Evolutionary conservation across 148 eudicot genomes (phyloP).

Genomic region (Silene uniflora): DNA sequence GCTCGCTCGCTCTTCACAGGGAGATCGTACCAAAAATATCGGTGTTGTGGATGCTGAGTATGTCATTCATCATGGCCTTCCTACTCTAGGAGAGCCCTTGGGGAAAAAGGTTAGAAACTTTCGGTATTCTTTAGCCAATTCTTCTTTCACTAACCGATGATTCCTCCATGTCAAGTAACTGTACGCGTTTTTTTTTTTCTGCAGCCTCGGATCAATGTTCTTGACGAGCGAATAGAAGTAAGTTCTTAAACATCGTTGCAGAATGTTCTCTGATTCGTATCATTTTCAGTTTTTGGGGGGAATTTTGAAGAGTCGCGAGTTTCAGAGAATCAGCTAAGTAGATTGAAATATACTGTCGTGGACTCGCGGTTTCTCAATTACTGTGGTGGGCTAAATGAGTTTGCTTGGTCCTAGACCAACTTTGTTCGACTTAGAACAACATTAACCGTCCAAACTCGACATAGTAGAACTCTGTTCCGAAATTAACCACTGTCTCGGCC

Average conservation of each 20-base stretch:
- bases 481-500: background rate
- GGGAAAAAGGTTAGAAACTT: conserved; percentile 40
- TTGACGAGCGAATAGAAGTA: conserved; percentile 58
- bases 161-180: background rate
- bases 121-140: background rate
- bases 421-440: no score
- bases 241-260: conserved; percentile 25
- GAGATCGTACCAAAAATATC: conserved; percentile 67
- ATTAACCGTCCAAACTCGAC: no score
- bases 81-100: conserved; percentile 70
- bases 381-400: no score
- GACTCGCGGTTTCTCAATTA: no score
- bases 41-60: conserved; percentile 94
- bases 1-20: conserved; percentile 37
- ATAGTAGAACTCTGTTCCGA: conserved; percentile 6
- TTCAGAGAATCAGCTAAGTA: no score
- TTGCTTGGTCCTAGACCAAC: no score
- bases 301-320: no score
- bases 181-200: conserved; percentile 1
- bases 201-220: conserved; percentile 33
- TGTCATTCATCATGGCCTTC: conserved; percentile 75
- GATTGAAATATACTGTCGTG: no score
- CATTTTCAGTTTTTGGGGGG: no score
- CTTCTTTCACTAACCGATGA: background rate
- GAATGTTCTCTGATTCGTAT: conserved; percentile 19